Base-by-base conservation (phyloP, 495 filamentous ascomycete species). In the Penicillium taxi region DNA sequence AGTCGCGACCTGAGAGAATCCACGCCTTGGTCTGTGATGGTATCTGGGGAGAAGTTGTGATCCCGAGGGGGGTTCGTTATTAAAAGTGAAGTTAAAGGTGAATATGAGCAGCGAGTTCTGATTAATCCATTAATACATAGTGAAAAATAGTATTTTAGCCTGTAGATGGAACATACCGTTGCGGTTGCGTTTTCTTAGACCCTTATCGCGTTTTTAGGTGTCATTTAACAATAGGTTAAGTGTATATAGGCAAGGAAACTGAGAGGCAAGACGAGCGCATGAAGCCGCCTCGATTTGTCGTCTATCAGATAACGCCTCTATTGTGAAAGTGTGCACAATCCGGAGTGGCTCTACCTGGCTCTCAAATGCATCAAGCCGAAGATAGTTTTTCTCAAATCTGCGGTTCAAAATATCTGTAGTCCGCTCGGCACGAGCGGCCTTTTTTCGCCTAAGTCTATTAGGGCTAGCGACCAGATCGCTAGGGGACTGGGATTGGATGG, bases 341-440 rank as follows among this genome's bases (percentile, higher is more conserved):
- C 23, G 11, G 14, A 28, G 3, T 14, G 3, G 26, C 8, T 0
- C 34, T 26, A 27, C 9, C 34, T 37, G 23, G 23, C 25, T 37
- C 35, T 37, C 24, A 9, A 37, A 37, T 37, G 7, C 35, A 37
- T 37, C 25, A 37, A 37, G 15, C 2, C 35, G 35, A 37, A 37
- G 35, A 9, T 37, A 28, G 24, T 36, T 26, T 26, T n/a, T 36
- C 34, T 36, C 34, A 36, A 36, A 36, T 27, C 34, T 36, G 34
- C 34, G 26, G 26, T 29, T 36, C 22, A 36, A 26, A 27, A 32
- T 36, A 36, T 36, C 34, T 36, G 2, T n/a, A 26, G 22, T 36
- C 34, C 34, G 34, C 12, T 36, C 34, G 23, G 13, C 34, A 36
- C 34, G 23, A 15, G 34, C 34, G 34, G 22, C 34, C 34, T 36